Conservation (phyloP, 441 rosid genomes). For the Syzygium syzygioides region DNA sequence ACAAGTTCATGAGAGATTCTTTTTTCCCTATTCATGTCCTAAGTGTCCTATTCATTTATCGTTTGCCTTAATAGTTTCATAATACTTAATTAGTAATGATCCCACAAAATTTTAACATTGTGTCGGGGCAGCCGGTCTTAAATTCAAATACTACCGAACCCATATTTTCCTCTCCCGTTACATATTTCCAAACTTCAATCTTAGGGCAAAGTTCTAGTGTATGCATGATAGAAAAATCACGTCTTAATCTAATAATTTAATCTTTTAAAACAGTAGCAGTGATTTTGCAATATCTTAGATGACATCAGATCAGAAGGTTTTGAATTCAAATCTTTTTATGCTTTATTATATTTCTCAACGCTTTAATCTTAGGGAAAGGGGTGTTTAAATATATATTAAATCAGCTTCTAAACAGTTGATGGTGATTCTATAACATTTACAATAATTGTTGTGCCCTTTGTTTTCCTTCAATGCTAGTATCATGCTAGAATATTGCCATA, state of each 20-base stretch:
- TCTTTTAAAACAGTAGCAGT: neutral
- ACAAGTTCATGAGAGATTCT: neutral
- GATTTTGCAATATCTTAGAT: neutral
- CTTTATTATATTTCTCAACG: neutral
- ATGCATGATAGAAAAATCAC: neutral
- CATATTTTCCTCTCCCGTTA: neutral
- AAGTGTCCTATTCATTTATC: neutral
- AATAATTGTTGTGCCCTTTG: neutral
- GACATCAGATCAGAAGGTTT: fast-evolving
- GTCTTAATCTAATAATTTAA: neutral
- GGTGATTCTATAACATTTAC: neutral
- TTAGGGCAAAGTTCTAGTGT: neutral
- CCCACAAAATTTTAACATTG: too few species aligned
- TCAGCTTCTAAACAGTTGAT: neutral
- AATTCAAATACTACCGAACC: neutral
- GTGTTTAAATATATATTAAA: too few species aligned
- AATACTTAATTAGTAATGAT: neutral
- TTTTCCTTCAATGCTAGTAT: neutral
- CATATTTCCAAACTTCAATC: neutral
- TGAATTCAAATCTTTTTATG: neutral
- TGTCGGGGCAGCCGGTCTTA: fast-evolving
- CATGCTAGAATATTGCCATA: neutral
- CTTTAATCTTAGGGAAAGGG: neutral
- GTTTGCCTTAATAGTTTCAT: neutral
- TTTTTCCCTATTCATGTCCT: neutral